These are phyloP conservation scores for Diaporthe longicolla DNA, from an alignment of 2,329 filamentous ascomycete species.

Conservation along the genomic window DNA sequence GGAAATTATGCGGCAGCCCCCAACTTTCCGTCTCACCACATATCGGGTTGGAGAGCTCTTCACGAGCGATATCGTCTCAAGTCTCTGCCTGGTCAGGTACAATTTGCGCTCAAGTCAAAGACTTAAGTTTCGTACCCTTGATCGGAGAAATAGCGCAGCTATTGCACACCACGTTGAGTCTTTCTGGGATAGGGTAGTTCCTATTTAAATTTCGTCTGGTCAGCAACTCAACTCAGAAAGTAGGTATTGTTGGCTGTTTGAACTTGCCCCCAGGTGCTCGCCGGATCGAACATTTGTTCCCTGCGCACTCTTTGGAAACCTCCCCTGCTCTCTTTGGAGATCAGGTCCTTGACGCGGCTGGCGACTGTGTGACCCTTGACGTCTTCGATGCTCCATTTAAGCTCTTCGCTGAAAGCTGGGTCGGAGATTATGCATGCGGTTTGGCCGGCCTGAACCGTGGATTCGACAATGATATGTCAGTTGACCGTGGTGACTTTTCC, in stretches of 20 bases:
- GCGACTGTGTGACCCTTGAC: neutral
- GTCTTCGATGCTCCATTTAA: slow-evolving; percentile 7
- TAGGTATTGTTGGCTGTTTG: too few species aligned
- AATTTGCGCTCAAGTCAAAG: neutral
- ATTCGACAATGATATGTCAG: neutral
- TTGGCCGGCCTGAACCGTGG: slow-evolving; percentile 3
- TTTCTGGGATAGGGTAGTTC: slow-evolving; percentile 8
- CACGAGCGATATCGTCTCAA: too few species aligned
- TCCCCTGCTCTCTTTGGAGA: neutral
- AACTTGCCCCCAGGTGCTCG: slow-evolving; percentile 20
- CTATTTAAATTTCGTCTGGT: neutral
- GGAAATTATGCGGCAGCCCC: too few species aligned
- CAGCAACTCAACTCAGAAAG: too few species aligned
- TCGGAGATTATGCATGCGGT: slow-evolving; percentile 31
- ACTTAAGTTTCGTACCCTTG: neutral
- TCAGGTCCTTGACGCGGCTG: neutral
- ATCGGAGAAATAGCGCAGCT: neutral
- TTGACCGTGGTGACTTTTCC: too few species aligned
- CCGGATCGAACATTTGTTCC: slow-evolving; percentile 21
- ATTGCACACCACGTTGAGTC: slow-evolving; percentile 20
- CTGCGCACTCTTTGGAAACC: slow-evolving; percentile 20
- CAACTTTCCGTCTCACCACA: too few species aligned
- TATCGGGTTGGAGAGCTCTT: too few species aligned
- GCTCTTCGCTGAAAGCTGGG: neutral
- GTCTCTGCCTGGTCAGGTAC: too few species aligned